Conservation (phyloP, 345 rosid species). For the Eucalyptus cloeziana region DNA sequence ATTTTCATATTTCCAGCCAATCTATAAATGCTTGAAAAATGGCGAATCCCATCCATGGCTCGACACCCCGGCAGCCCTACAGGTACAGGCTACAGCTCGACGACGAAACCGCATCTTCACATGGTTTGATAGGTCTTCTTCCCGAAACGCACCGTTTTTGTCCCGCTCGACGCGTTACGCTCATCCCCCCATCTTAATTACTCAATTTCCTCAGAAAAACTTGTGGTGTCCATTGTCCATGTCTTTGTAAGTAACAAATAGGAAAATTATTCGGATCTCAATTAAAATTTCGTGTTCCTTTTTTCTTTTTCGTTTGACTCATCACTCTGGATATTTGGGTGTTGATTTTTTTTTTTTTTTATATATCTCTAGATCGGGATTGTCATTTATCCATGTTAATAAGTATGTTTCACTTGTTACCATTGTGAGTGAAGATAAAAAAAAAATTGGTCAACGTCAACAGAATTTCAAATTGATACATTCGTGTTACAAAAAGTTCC, state of each 20-base stretch:
- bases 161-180: background rate
- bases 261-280: background rate
- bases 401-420: background rate
- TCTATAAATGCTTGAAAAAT: background rate
- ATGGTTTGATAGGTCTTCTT: background rate
- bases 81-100: background rate
- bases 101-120: background rate
- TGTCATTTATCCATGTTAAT: background rate
- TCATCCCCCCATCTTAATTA: no score
- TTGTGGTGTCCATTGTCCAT: background rate
- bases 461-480: background rate
- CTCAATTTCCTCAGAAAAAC: background rate
- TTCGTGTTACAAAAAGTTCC: background rate
- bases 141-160: background rate
- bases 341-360: background rate
- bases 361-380: background rate
- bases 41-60: background rate
- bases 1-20: background rate
- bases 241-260: background rate
- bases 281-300: background rate
- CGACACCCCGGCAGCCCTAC: background rate
- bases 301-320: background rate
- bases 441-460: accelerated
- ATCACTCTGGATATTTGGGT: background rate
- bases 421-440: background rate